Base-by-base conservation (phyloP, 768 basidiomycete genomes). In the Lactifluus pinguis region DNA sequence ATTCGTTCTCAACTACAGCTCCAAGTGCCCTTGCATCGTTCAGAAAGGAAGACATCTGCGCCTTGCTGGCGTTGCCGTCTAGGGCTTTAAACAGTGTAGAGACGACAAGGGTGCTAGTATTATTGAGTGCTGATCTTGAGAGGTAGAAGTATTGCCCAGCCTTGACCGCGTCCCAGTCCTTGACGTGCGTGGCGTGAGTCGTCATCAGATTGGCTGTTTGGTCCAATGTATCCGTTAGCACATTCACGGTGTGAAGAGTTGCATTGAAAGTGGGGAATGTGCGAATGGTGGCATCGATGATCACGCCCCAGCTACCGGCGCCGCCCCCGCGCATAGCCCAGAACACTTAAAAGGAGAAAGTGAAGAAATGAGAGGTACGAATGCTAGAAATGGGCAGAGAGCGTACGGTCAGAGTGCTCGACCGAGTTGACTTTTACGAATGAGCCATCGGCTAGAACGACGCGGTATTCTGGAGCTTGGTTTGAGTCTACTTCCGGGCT, bases 141-240 rank as follows among this genome's bases (percentile, higher is more conserved):
- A 73, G 69, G 51, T 74, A 75, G 54, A 73, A 73, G 9, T 71
- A 71, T 19, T 53, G 50, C 21, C 42, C 52, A 13, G 51, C 56
- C 51, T 34, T 25, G 34, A 54, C 48, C 8, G n/a, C 30, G 15
- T 55, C 44, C 50, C 52, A 65, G 36, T 57, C 54, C 25, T 10
- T 39, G 56, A 52, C 19, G 7, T 65, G 55, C 30, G 7, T 48
- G 2, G 69, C 68, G 32, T 61, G 65, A 6, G 71, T 55, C 6
- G 66, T 42, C 60, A 76, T 74, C 66, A 70, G 69, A 55, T 73
- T 73, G 59, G 71, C 74, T 34, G 76, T 73, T 52, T 76, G 76
- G n/a, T 65, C 60, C 6, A 75, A 70, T 47, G 75, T 73, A n/a
- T 70, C 53, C 8, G 65, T 62, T 38, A 68, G 68, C 42, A 76